These are phyloP conservation scores for Oxyria digyna DNA, from an alignment of 148 eudicot genomes.

Conservation along the genomic window DNA sequence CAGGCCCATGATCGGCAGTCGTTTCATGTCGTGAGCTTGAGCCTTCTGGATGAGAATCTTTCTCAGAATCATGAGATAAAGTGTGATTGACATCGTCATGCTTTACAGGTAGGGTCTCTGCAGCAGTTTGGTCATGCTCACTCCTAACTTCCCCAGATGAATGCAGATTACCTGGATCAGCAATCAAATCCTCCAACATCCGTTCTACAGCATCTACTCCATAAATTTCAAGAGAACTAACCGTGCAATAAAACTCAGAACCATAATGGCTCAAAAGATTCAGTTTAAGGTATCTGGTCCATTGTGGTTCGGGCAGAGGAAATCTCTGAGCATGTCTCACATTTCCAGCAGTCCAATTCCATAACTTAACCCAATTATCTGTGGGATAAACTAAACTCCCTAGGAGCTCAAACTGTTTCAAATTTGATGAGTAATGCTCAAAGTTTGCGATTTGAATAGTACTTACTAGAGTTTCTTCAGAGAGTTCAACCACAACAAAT, in stretches of 20 bases:
- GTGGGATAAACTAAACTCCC: conserved; percentile 83
- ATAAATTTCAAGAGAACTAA: conserved; percentile 81
- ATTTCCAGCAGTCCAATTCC: conserved; percentile 83
- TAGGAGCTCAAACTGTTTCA: conserved; percentile 75
- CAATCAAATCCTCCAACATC: conserved; percentile 86
- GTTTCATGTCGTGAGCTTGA: background rate
- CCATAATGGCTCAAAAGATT: conserved; percentile 79
- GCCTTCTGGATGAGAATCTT: background rate
- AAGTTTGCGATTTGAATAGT: conserved; percentile 79
- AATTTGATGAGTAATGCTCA: conserved; percentile 85
- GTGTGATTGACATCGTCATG: background rate
- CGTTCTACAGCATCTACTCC: conserved; percentile 96
- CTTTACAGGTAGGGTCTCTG: background rate
- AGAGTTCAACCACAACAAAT: conserved; percentile 82
- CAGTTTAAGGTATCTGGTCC: conserved; percentile 82
- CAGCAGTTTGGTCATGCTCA: background rate
- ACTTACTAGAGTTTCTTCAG: conserved; percentile 89
- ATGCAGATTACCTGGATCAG: conserved; percentile 38
- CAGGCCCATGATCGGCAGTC: conserved; percentile 23
- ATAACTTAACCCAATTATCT: conserved; percentile 64
- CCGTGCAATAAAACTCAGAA: conserved; percentile 85
- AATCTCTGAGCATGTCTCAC: conserved; percentile 78
- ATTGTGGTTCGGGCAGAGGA: conserved; percentile 72
- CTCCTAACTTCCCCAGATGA: conserved; percentile 17
- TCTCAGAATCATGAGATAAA: background rate